These are phyloP conservation scores for Coemansia sp. DNA, from an alignment of 192 early-diverging fungal genomes.

Conservation along the genomic window DNA sequence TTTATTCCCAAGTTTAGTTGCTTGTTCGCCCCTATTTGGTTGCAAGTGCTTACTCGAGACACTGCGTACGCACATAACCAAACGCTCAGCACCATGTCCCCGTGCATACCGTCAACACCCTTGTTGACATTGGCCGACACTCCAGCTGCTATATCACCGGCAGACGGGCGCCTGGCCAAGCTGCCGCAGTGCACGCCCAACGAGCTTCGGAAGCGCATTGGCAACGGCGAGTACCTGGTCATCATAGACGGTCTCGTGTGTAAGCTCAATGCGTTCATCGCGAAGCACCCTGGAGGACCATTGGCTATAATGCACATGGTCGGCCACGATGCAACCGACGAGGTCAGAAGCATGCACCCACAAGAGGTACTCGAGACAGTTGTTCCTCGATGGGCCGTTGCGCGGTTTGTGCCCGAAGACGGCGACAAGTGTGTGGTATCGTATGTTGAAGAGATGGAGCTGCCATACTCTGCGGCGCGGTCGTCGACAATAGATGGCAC, in stretches of 20 bases:
- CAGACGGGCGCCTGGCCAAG: conserved; percentile 17
- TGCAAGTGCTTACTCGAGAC: neutral
- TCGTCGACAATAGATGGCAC: conserved; percentile 13
- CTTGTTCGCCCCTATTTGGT: neutral
- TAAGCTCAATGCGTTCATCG: conserved; percentile 76
- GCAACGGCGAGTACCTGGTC: conserved; percentile 74
- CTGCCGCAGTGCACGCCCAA: conserved; percentile 34
- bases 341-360: conserved; percentile 82
- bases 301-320: conserved; percentile 84
- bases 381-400: conserved; percentile 77
- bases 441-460: conserved; percentile 45
- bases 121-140: neutral
- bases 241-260: conserved; percentile 86
- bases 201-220: conserved; percentile 42
- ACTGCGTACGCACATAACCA: neutral
- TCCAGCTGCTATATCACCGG: conserved; percentile 1
- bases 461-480: conserved; percentile 37
- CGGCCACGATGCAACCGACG: conserved; percentile 91
- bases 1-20: neutral
- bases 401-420: conserved; percentile 32
- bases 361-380: conserved; percentile 69
- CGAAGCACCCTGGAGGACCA: conserved; percentile 89
- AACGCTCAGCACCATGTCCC: conserved; percentile 10
- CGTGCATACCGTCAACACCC: conserved; percentile 6
- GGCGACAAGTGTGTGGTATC: conserved; percentile 14